Base-by-base conservation (phyloP, 345 rosid species). In the Firmiana major region DNA sequence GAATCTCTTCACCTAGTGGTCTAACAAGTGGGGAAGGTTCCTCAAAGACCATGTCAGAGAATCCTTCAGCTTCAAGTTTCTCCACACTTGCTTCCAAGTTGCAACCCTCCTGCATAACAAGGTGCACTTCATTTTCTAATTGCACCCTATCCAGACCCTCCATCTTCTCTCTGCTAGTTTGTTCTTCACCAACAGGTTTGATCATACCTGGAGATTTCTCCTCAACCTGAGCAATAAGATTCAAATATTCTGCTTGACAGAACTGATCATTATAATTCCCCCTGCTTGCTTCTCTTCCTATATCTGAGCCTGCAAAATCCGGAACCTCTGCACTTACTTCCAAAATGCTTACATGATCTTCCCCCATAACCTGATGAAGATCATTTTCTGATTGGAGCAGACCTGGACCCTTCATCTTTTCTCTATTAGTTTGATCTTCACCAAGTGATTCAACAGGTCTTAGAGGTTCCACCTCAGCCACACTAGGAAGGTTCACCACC, bases 31-130 rank as follows among this genome's bases (percentile, higher is more conserved):
- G 80, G 40, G 78, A 64, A 55, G 73, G 60, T 57, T 78, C 78
- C 77, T 77, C 74, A 51, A 42, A 10, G 63, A 73, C 63, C 46
- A 40, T 24, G 22, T 28, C 73, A 76, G 59, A 65, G 19, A 75
- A 48, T 7, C 48, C 46, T 48, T 51, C 17, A 13, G 72, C 87
- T 64, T 51, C 86, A 81, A 77, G 85, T 74, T 83, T 85, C 88
- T 86, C 89, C 21, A 75, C 15, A 74, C 82, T 77, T 75, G 76
- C 79, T 81, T 75, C 80, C n/a, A 58, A 43, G 70, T 76, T 80
- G 65, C 54, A 19, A 28, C 77, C 80, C 42, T 76, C 83, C 36
- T 48, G 73, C 21, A 65, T 48, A 48, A 62, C 75, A 49, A 24
- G 42, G 42, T 65, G 78, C 46, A 49, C 74, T 63, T 79, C 81